Evolutionary conservation across 768 basidiomycete genomes (phyloP).

Genomic region (Dictyophora rubrovolvata): DNA sequence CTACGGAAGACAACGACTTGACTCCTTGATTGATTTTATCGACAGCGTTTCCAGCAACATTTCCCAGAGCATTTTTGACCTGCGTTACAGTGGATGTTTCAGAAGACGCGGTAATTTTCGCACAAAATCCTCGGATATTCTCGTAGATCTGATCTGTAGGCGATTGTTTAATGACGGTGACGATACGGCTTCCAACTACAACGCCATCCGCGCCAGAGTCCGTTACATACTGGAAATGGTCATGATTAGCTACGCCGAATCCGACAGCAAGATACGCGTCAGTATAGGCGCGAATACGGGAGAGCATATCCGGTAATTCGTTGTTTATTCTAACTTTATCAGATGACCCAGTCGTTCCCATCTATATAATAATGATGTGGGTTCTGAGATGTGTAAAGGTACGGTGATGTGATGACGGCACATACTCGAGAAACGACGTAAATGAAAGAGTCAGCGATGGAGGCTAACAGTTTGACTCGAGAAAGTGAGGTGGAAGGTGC

Average conservation of each 20-base stretch:
- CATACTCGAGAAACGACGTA: conserved; percentile 93
- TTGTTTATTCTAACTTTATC: conserved; percentile 58
- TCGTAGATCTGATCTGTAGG: conserved; percentile 36
- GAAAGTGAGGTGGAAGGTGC: conserved; percentile 85
- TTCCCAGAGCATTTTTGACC: conserved; percentile 16
- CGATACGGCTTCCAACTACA: conserved; percentile 84
- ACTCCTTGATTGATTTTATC: conserved; percentile 11
- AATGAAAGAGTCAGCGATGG: conserved; percentile 95
- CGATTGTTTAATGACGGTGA: conserved; percentile 65
- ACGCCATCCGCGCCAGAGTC: conserved; percentile 91
- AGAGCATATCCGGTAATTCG: conserved; percentile 73
- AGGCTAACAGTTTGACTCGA: conserved; percentile 82
- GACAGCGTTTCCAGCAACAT: conserved; percentile 18
- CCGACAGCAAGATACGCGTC: conserved; percentile 87
- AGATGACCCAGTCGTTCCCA: conserved; percentile 97
- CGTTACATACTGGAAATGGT: conserved; percentile 79
- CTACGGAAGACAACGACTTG: conserved; percentile 18
- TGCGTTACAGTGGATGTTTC: conserved; percentile 9
- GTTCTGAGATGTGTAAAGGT: background rate
- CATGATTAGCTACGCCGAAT: conserved; percentile 86
- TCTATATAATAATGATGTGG: conserved; percentile 33
- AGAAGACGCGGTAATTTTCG: conserved; percentile 45
- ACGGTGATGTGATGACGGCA: conserved; percentile 9
- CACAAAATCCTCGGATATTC: conserved; percentile 64
- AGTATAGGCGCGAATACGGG: conserved; percentile 70